Conservation (phyloP, 2,329 filamentous ascomycete species). For the Hirsutella thompsonii region DNA sequence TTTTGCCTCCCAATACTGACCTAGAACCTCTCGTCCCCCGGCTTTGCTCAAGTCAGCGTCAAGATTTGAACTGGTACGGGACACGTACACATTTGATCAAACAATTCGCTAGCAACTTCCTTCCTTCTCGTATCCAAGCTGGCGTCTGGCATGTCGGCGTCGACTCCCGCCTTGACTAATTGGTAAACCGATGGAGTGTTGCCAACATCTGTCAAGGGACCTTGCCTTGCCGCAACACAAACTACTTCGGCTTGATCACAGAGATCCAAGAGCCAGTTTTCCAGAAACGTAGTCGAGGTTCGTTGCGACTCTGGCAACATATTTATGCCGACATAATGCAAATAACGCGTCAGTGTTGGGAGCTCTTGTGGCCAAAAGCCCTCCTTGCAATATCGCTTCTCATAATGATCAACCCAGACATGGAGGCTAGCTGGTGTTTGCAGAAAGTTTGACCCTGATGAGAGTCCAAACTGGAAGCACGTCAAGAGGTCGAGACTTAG, state of each 20-base stretch:
- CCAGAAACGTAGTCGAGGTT: not conserved
- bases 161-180: not conserved
- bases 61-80: too few species aligned
- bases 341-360: not conserved
- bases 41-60: not conserved
- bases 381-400: not conserved
- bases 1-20: not conserved
- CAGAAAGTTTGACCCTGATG: not conserved
- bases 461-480: not conserved
- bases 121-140: not conserved
- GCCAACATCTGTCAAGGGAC: not conserved
- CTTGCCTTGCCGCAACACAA: not conserved
- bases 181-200: not conserved
- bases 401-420: not conserved
- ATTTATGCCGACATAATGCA: not conserved
- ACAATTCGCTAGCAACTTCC: constrained; percentile 1
- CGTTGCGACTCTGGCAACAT: not conserved
- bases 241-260: not conserved
- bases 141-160: not conserved
- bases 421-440: not conserved
- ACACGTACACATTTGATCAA: constrained; percentile 1
- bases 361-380: constrained; percentile 1
- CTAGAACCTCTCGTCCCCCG: not conserved
- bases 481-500: not conserved
- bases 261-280: not conserved